These are phyloP conservation scores for Eucalyptus cloeziana DNA, from an alignment of 345 rosid species.

Conservation along the genomic window DNA sequence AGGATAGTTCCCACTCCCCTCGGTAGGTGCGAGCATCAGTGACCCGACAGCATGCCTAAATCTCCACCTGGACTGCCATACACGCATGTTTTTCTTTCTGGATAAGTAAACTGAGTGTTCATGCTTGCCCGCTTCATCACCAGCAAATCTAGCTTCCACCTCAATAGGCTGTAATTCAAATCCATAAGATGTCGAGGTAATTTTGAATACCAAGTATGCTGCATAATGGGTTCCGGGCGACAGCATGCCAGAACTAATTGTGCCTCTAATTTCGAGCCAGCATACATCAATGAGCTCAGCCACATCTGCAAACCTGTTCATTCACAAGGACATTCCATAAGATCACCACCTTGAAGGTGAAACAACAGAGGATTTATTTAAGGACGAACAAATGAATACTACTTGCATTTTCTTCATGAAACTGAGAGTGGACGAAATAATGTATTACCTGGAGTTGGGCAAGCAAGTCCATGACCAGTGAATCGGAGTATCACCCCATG, in stretches of 20 bases:
- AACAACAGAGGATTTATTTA: background rate
- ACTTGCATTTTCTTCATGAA: background rate
- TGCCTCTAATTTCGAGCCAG: too few species aligned
- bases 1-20: background rate
- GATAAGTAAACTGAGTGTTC: background rate
- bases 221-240: background rate
- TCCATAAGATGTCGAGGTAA: background rate
- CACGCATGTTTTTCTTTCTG: rapidly evolving
- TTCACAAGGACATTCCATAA: background rate
- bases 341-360: background rate
- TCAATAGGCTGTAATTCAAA: background rate
- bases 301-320: background rate
- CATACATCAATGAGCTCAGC: background rate
- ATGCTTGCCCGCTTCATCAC: background rate
- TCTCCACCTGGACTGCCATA: background rate
- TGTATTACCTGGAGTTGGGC: background rate
- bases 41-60: background rate
- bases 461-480: background rate
- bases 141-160: background rate
- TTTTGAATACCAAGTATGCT: slow-evolving; percentile 1
- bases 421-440: background rate
- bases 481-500: slow-evolving; percentile 14
- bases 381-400: background rate
- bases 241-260: background rate
- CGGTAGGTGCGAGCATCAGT: background rate